phyloP scores from a whole-genome alignment of 768 basidiomycete genomes.

The Serpula lacrymans region DNA sequence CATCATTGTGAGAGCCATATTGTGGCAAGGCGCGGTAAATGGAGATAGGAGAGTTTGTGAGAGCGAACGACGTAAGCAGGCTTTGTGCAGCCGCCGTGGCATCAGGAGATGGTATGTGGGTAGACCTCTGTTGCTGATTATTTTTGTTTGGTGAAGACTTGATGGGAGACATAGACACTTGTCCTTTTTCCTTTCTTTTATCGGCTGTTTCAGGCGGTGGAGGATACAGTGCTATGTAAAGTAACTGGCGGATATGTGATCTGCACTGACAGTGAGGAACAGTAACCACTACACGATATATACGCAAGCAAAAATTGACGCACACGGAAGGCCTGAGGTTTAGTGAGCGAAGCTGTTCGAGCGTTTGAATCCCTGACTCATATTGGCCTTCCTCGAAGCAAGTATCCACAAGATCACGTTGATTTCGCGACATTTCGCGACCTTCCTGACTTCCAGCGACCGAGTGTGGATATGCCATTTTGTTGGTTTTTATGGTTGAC shows the following conservation, averaged over 20 bases:
- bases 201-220: slow-evolving; percentile 23
- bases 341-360: slow-evolving; percentile 61
- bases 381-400: slow-evolving; percentile 79
- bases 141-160: slow-evolving; percentile 51
- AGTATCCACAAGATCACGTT: slow-evolving; percentile 60
- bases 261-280: slow-evolving; percentile 31
- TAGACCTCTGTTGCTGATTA: slow-evolving; percentile 34
- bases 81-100: slow-evolving; percentile 51
- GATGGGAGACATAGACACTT: slow-evolving; percentile 26
- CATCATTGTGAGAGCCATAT: slow-evolving; percentile 30
- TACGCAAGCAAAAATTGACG: slow-evolving; percentile 21
- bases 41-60: slow-evolving; percentile 53
- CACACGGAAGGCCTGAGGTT: slow-evolving; percentile 57
- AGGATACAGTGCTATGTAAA: slow-evolving; percentile 70
- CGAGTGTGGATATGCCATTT: no score
- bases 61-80: slow-evolving; percentile 51
- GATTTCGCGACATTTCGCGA: slow-evolving; percentile 44
- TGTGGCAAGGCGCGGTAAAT: slow-evolving; percentile 54
- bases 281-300: slow-evolving; percentile 5
- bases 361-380: slow-evolving; percentile 58
- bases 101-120: slow-evolving; percentile 39
- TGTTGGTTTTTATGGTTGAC: no score
- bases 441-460: no score
- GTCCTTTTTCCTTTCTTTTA: slow-evolving; percentile 16
- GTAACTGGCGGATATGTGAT: slow-evolving; percentile 60